Evolutionary conservation across 2,329 filamentous ascomycete genomes (phyloP), one percentile per base, ranked within the genome.

Genomic region (Juglanconis oblonga): DNA sequence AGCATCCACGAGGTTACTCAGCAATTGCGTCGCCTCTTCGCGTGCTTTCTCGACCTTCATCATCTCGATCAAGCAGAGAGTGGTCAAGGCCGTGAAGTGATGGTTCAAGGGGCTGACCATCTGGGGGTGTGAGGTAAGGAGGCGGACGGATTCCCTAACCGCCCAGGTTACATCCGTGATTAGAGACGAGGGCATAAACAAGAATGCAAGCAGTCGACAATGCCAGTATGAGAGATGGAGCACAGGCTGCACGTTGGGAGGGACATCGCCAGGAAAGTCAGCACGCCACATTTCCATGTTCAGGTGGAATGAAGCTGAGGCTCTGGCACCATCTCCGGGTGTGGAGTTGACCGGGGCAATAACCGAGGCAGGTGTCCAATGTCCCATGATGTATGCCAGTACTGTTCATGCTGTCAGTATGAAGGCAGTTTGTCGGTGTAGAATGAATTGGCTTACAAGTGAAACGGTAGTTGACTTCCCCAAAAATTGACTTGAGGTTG

Each of bases 221-320:
- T 91, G 87, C 83, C 88, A 90, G 72, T 89, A 91, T 17, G 83
- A 83, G 31, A 91, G 77, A 65, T 89, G 84, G 2, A 91, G 77
- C 36, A 88, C 69, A 3, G 84, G 83, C 52, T 81, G 77, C 3
- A 77, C 74, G 0, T 73, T 69, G 4, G 80, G 79, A 29, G 84
- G 83, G 32, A 87, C 75, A 48, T 80, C 78, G 11, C 77, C 74
- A 3, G 88, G 86, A 2, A 91, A 77, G 57, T 84, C 80, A 70
- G 89, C 85, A 7, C 86, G 81, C 70, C 88, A 89, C 59, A 87
- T 79, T 67, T 91, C 87, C 48, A 87, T 77, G 63, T 84, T 79
- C n/a, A 81, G 76, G 61, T 81, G 78, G 51, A 87, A 75, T 36
- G 84, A 76, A 14, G 77, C 76, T 47, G 77, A 78, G 14, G 85